Evolutionary conservation across 139 green algal species (phyloP).

Genomic region (Helicosporidium sp.): DNA sequence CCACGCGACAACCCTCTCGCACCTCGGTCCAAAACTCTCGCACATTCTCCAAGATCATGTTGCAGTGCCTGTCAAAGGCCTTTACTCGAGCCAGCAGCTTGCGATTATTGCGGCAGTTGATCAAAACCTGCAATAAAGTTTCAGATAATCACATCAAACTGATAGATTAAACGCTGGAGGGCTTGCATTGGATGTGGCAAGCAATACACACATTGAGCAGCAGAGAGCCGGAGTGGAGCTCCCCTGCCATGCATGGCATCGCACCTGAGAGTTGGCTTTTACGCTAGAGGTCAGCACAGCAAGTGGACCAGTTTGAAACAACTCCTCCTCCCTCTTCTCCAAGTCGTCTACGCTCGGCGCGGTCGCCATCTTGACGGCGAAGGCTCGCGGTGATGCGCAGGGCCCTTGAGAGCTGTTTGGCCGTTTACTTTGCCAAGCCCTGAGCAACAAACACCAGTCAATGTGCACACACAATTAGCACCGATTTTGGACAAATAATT

Average conservation of each 20-base stretch:
- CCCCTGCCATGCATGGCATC: not conserved
- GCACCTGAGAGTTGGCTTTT: constrained; percentile 83
- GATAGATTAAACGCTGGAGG: not conserved
- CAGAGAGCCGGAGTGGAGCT: not conserved
- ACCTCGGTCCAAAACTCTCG: constrained; percentile 99
- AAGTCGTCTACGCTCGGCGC: constrained; percentile 47
- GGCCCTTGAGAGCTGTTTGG: too few relatives aligned
- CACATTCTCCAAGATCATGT: constrained; percentile 99
- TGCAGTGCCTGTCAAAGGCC: constrained; percentile 96
- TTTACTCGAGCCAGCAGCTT: constrained; percentile 93
- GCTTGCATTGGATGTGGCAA: not conserved
- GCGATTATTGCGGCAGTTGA: constrained; percentile 97
- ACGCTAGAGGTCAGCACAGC: constrained; percentile 85
- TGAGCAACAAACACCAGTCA: too few relatives aligned
- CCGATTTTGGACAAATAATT: not conserved
- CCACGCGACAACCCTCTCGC: too few relatives aligned
- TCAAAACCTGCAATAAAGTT: constrained; percentile 58
- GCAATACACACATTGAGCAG: too few relatives aligned
- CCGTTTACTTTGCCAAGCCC: too few relatives aligned
- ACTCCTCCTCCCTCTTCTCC: constrained; percentile 74
- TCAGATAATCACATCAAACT: not conserved
- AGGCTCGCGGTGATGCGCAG: too few relatives aligned
- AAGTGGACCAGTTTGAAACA: constrained; percentile 77
- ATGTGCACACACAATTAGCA: not conserved
- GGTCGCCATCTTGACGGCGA: not conserved